Percentiles rank a stretch among this genome's conserved stretches.
Conservation (phyloP, 176 grass and related monocot species). For the Eragrostis curvula region DNA sequence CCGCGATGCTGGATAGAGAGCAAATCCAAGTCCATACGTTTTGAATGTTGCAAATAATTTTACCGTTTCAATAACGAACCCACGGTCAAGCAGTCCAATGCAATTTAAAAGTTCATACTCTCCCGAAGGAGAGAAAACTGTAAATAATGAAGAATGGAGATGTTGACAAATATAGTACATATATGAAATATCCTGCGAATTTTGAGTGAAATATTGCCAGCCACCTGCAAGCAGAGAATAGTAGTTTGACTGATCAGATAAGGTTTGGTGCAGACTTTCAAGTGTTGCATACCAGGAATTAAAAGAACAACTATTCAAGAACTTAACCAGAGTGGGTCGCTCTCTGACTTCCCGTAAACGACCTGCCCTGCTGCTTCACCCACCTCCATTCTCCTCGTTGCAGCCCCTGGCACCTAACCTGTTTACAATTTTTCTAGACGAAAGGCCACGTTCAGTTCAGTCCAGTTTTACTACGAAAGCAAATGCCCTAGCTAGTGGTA, state of each 20-base stretch:
- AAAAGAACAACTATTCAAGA: too few species aligned
- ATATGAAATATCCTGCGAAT: not conserved
- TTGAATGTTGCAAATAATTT: not conserved
- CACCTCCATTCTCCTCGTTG: not conserved
- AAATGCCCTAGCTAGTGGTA: too few species aligned
- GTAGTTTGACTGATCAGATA: not conserved
- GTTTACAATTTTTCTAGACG: not conserved
- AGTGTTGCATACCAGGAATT: not conserved
- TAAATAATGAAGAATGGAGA: too few species aligned
- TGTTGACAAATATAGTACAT: not conserved
- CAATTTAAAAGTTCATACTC: too few species aligned
- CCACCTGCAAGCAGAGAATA: not conserved
- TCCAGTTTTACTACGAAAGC: not conserved
- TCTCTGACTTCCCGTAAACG: too few species aligned
- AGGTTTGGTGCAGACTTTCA: not conserved
- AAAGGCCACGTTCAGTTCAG: not conserved
- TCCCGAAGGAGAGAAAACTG: too few species aligned
- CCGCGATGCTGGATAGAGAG: not conserved
- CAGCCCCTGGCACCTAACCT: not conserved
- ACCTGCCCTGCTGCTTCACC: too few species aligned
- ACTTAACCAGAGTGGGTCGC: too few species aligned
- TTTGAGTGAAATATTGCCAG: not conserved
- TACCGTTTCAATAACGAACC: not conserved
- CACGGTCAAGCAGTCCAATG: too few species aligned
- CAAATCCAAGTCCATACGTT: not conserved